These are phyloP conservation scores for Suhomyces coccinellae DNA, from an alignment of 1,139 yeast species.

Conservation along the genomic window DNA sequence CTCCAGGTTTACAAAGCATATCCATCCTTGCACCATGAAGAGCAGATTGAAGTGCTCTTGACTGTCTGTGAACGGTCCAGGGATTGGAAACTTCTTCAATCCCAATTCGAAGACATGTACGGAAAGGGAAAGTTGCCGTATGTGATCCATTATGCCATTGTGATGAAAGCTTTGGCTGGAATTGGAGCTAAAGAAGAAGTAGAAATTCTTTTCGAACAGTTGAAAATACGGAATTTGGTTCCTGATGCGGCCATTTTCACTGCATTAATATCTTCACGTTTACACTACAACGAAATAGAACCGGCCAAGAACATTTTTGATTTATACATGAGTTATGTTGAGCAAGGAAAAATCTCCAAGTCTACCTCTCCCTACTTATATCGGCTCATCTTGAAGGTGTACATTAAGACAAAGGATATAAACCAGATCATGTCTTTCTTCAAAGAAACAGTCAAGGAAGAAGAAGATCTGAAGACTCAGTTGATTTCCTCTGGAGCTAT, in stretches of 20 bases:
- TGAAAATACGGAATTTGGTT: slow-evolving; percentile 43
- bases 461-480: slow-evolving; percentile 14
- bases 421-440: slow-evolving; percentile 44
- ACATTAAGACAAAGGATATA: slow-evolving; percentile 39
- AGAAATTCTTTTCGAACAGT: slow-evolving; percentile 51
- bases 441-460: slow-evolving; percentile 29
- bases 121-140: slow-evolving; percentile 59
- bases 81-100: slow-evolving; percentile 61
- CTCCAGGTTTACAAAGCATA: slow-evolving; percentile 25
- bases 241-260: slow-evolving; percentile 52
- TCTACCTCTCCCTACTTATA: slow-evolving; percentile 40
- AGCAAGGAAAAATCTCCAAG: slow-evolving; percentile 22
- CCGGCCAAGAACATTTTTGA: slow-evolving; percentile 35
- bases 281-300: slow-evolving; percentile 45
- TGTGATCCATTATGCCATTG: slow-evolving; percentile 58
- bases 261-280: slow-evolving; percentile 50
- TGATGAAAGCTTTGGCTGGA: slow-evolving; percentile 61
- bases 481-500: slow-evolving; percentile 24
- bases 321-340: slow-evolving; percentile 18
- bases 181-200: slow-evolving; percentile 58
- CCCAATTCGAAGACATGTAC: slow-evolving; percentile 62
- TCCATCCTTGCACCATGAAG: slow-evolving; percentile 33
- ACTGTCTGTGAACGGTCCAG: slow-evolving; percentile 50
- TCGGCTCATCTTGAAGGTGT: slow-evolving; percentile 39
- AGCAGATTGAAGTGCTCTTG: slow-evolving; percentile 47